phyloP scores from a whole-genome alignment of 345 rosid genomes.

The Citrus glauca region DNA sequence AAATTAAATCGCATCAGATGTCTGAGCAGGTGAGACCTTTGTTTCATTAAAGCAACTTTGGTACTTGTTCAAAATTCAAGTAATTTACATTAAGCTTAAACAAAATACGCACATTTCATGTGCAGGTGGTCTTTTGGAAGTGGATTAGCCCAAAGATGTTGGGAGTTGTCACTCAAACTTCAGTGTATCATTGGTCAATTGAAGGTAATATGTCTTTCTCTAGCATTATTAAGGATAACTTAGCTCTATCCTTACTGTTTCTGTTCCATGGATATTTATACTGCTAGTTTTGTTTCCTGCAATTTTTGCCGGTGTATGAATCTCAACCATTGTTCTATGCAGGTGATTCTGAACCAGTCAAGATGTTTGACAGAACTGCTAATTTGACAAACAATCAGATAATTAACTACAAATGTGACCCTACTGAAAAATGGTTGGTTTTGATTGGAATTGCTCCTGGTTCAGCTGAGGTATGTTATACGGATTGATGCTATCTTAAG shows the following conservation, averaged over 20 bases:
- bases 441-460: constrained; percentile 99
- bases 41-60: not conserved
- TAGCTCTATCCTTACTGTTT: not conserved
- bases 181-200: constrained; percentile 97
- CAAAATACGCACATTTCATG: constrained; percentile 9
- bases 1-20: constrained; percentile 95
- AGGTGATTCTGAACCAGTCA: constrained; percentile 97
- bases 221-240: constrained; percentile 8
- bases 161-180: constrained; percentile 85
- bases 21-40: constrained; percentile 75
- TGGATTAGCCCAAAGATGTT: constrained; percentile 93
- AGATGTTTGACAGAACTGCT: constrained; percentile 96
- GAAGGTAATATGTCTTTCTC: constrained; percentile 57
- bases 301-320: constrained; percentile 4
- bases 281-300: not conserved
- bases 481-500: not conserved
- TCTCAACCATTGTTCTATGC: constrained; percentile 10
- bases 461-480: constrained; percentile 75
- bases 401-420: constrained; percentile 92
- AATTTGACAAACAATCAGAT: constrained; percentile 93
- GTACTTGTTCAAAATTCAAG: not conserved
- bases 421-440: constrained; percentile 95
- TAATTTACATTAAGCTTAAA: not conserved
- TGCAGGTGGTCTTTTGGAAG: constrained; percentile 95
- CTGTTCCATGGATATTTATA: not conserved